Conservation (phyloP, 257 asterid genomes). For the Asclepias syriaca region DNA sequence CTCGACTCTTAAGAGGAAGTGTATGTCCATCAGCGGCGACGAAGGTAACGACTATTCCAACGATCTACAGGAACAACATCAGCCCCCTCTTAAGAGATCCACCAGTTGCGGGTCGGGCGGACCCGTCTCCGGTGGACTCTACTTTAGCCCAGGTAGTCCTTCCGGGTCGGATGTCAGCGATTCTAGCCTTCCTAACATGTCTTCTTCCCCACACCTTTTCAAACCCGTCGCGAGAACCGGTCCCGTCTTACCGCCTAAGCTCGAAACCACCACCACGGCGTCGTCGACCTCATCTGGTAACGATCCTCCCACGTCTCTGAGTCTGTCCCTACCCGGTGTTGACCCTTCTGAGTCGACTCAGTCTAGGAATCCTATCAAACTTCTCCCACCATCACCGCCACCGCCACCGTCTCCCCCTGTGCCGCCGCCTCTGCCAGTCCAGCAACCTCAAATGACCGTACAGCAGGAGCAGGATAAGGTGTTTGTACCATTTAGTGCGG, state of each 20-base stretch:
- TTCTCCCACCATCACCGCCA: slow-evolving; percentile 17
- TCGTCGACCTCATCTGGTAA: slow-evolving; percentile 14
- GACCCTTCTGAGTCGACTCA: slow-evolving; percentile 35
- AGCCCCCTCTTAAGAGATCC: slow-evolving; percentile 75
- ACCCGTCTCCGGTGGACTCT: slow-evolving; percentile 32
- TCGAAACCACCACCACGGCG: slow-evolving; percentile 17
- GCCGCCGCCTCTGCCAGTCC: slow-evolving; percentile 3
- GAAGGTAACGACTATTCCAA: slow-evolving; percentile 29
- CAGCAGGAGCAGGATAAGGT: slow-evolving; percentile 26
- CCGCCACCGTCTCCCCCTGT: slow-evolving; percentile 14
- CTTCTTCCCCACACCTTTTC: slow-evolving; percentile 26
- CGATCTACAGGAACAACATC: slow-evolving; percentile 16
- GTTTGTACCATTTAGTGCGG: slow-evolving; percentile 49
- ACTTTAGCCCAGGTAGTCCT: slow-evolving; percentile 63
- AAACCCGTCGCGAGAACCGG: slow-evolving; percentile 53
- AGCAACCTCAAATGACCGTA: slow-evolving; percentile 1
- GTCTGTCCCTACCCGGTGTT: slow-evolving; percentile 78
- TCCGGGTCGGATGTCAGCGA: slow-evolving; percentile 73
- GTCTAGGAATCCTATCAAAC: slow-evolving; percentile 19
- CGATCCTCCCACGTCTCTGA: slow-evolving; percentile 67
- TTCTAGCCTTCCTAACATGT: slow-evolving; percentile 38
- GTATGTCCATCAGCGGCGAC: slow-evolving; percentile 49
- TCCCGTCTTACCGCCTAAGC: slow-evolving; percentile 27
- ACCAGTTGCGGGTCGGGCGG: slow-evolving; percentile 66
- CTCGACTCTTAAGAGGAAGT: slow-evolving; percentile 82